Evolutionary conservation across 148 eudicot genomes (phyloP).

Genomic region (Spergularia bocconei): DNA sequence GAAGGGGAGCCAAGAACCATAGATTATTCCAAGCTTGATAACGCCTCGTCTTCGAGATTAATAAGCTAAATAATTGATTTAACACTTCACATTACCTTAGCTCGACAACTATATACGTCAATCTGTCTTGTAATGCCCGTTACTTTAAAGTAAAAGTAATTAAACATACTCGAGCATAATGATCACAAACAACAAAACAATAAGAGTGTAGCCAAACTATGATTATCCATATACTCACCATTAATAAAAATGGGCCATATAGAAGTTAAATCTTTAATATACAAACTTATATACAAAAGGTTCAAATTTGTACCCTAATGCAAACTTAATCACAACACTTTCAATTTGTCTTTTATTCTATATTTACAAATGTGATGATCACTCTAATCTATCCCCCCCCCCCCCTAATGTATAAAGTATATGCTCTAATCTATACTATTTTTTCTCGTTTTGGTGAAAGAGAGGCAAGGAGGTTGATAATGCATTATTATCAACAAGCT

Average conservation of each 20-base stretch:
- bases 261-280: background rate
- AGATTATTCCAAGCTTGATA: constrained; percentile 10
- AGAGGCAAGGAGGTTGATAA: constrained; percentile 17
- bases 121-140: background rate
- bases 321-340: constrained; percentile 14
- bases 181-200: too few species aligned
- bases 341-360: constrained; percentile 15
- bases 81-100: background rate
- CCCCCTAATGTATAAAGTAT: background rate
- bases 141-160: background rate
- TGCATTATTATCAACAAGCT: constrained; percentile 27
- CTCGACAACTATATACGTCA: too few species aligned
- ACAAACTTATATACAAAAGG: constrained; percentile 13
- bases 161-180: background rate
- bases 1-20: constrained; percentile 12
- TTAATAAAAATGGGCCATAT: background rate
- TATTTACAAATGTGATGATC: constrained; percentile 9
- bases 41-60: background rate
- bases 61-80: background rate
- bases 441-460: constrained; percentile 18
- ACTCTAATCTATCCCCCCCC: background rate
- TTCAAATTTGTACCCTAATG: constrained; percentile 18
- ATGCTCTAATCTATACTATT: background rate
- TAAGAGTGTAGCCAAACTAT: too few species aligned
- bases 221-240: too few species aligned